Evolutionary conservation across 441 rosid species (phyloP).

Genomic region (Aleurites moluccanus): DNA sequence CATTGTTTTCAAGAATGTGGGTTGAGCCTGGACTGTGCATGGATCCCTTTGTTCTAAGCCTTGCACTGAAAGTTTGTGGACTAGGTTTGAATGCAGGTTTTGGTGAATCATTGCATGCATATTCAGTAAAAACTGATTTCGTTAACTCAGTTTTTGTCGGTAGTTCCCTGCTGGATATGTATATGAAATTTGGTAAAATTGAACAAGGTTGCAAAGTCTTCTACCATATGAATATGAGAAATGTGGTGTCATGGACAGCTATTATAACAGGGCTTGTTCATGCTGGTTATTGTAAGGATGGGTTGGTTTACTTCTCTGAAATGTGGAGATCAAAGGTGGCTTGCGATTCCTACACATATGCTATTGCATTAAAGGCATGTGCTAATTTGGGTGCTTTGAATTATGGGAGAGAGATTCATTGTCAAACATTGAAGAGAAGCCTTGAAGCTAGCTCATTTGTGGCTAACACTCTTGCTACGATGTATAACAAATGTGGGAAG

Average conservation of each 20-base stretch:
- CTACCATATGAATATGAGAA: constrained; percentile 61
- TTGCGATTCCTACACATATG: constrained; percentile 58
- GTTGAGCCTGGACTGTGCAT: constrained; percentile 45
- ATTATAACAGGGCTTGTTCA: constrained; percentile 77
- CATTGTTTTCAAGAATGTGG: constrained; percentile 67
- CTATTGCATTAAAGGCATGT: constrained; percentile 79
- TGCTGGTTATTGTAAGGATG: constrained; percentile 50
- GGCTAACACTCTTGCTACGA: constrained; percentile 65
- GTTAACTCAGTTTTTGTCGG: constrained; percentile 68
- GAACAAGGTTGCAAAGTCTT: constrained; percentile 55
- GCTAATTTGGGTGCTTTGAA: constrained; percentile 58
- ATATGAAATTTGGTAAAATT: constrained; percentile 49
- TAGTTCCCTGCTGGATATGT: constrained; percentile 72
- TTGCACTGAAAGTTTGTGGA: constrained; percentile 75
- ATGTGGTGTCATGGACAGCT: constrained; percentile 85
- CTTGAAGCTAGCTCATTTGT: constrained; percentile 53
- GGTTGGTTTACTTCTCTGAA: constrained; percentile 58
- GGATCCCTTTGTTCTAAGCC: constrained; percentile 68
- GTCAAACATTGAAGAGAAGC: constrained; percentile 57
- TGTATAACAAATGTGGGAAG: constrained; percentile 86
- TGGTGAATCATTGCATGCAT: constrained; percentile 71
- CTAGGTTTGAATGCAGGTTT: constrained; percentile 38
- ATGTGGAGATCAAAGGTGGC: constrained; percentile 55
- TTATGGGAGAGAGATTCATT: constrained; percentile 76
- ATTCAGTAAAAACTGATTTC: constrained; percentile 52